Base-by-base conservation (phyloP, 257 asterid genomes). In the Ballota nigra region DNA sequence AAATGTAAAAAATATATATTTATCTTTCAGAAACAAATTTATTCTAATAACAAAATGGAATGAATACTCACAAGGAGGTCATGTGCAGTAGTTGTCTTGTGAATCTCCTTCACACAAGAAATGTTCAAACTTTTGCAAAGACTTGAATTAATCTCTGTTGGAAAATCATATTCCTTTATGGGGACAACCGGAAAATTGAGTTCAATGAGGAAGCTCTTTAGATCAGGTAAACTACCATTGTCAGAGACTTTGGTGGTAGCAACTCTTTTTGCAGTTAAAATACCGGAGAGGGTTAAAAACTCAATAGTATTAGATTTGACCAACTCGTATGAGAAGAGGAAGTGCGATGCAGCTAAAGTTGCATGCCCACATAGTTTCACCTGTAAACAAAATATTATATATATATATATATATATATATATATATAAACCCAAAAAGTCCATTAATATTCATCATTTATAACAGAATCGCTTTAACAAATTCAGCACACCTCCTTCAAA, bases 351-450 rank as follows among this genome's bases (percentile, higher is more conserved):
- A 33, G 97, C 99, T 72, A 95, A 66, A 19, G 99, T 89, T 62
- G 92, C 98, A 83, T 95, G 99, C 9, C 99, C 99, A 72, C 99
- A 89, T 24, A 95, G 86, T n/a, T 83, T 26, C 20, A 92, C 91
- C 99, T 88, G 86, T 73, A 79, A 75, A 52, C 19, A 2, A 40
- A 43, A 43, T 47, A 60, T 29, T 45, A n/a, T n/a, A n/a, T n/a
- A n/a, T n/a, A n/a, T n/a, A n/a, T n/a, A n/a, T n/a, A n/a, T n/a
- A n/a, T n/a, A n/a, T n/a, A n/a, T n/a, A n/a, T n/a, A n/a, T n/a
- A n/a, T n/a, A n/a, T 16, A 33, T 16, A 40, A 68, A 26, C 3
- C 29, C n/a, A n/a, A n/a, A n/a, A n/a, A n/a, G n/a, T n/a, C n/a
- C n/a, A n/a, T n/a, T n/a, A n/a, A n/a, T n/a, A n/a, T n/a, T n/a